These are phyloP conservation scores for Podospora appendiculata DNA, from an alignment of 495 filamentous ascomycete species.

Conservation along the genomic window DNA sequence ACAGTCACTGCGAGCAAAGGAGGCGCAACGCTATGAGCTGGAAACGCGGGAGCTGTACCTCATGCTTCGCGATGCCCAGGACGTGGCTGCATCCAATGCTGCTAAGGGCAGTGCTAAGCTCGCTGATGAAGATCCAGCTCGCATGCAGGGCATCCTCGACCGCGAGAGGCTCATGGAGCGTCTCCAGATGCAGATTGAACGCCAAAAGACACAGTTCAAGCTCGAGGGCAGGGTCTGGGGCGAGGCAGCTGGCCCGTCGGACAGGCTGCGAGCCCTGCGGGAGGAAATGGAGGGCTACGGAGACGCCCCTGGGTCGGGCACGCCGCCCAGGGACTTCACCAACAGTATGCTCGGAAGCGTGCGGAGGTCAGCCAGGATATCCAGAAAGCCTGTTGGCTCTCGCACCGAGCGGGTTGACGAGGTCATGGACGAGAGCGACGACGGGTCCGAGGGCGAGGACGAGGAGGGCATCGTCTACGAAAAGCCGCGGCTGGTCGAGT, in stretches of 20 bases:
- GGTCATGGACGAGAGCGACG: constrained; percentile 29
- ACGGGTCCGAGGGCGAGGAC: constrained; percentile 37
- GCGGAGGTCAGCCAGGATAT: constrained; percentile 37
- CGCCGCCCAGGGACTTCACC: constrained; percentile 29
- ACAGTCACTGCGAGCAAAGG: constrained; percentile 79
- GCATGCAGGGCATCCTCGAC: constrained; percentile 88
- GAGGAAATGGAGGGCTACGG: constrained; percentile 83
- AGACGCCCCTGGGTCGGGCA: constrained; percentile 15
- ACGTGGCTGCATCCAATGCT: constrained; percentile 81
- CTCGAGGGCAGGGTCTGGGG: constrained; percentile 93
- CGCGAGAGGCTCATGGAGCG: constrained; percentile 85
- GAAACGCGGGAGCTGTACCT: constrained; percentile 96
- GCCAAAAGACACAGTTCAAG: constrained; percentile 97
- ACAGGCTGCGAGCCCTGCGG: constrained; percentile 82
- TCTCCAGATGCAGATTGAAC: constrained; percentile 87
- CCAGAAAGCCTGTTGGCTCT: constrained; percentile 44
- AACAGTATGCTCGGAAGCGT: constrained; percentile 61
- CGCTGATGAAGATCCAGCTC: constrained; percentile 56
- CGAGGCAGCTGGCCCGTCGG: constrained; percentile 73
- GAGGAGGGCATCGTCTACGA: constrained; percentile 52
- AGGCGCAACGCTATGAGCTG: constrained; percentile 88
- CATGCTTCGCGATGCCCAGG: constrained; percentile 96
- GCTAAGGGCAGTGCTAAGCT: constrained; percentile 57
- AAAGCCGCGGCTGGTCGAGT: constrained; percentile 58
- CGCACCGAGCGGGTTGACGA: constrained; percentile 32